phyloP scores from a whole-genome alignment of 2,329 filamentous ascomycete genomes.

The Ophioceras dolichostomum region DNA sequence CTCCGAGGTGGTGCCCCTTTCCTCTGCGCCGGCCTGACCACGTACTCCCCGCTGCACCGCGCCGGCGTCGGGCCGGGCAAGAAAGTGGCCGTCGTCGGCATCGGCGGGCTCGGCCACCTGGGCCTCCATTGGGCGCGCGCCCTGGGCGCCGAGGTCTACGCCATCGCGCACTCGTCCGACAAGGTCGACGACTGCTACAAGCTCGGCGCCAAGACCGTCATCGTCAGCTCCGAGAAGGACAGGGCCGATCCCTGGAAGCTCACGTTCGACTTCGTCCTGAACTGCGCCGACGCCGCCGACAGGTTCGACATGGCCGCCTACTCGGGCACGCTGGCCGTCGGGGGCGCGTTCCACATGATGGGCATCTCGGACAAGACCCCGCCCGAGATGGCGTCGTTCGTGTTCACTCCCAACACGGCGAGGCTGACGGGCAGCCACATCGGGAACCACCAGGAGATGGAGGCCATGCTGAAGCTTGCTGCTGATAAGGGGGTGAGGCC shows the following conservation, averaged over 20 bases:
- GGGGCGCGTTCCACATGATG: conserved; percentile 44
- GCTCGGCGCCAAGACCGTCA: conserved; percentile 48
- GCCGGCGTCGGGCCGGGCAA: conserved; percentile 21
- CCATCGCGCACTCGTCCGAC: conserved; percentile 44
- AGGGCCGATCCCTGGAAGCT: conserved; percentile 45
- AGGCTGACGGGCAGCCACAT: conserved; percentile 39
- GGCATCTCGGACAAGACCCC: conserved; percentile 41
- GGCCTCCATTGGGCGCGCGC: conserved; percentile 32
- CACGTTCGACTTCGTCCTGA: conserved; percentile 38
- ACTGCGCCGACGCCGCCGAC: conserved; percentile 35
- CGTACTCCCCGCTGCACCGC: conserved; percentile 24
- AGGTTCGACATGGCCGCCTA: conserved; percentile 41
- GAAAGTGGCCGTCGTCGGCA: conserved; percentile 29
- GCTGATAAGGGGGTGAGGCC: conserved; percentile 22
- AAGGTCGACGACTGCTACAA: conserved; percentile 49
- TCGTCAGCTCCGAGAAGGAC: conserved; percentile 36
- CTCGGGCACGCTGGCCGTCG: conserved; percentile 36
- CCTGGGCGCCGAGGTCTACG: conserved; percentile 47
- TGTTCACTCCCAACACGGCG: conserved; percentile 25
- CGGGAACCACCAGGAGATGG: conserved; percentile 46
- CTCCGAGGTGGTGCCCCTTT: conserved; percentile 49
- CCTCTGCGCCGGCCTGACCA: conserved; percentile 37
- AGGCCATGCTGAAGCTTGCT: conserved; percentile 45
- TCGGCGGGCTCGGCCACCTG: conserved; percentile 28
- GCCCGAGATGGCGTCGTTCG: conserved; percentile 24